These are phyloP conservation scores for Globisporangium parvum DNA, from an alignment of 352 stramenopile species.

Conservation along the genomic window DNA sequence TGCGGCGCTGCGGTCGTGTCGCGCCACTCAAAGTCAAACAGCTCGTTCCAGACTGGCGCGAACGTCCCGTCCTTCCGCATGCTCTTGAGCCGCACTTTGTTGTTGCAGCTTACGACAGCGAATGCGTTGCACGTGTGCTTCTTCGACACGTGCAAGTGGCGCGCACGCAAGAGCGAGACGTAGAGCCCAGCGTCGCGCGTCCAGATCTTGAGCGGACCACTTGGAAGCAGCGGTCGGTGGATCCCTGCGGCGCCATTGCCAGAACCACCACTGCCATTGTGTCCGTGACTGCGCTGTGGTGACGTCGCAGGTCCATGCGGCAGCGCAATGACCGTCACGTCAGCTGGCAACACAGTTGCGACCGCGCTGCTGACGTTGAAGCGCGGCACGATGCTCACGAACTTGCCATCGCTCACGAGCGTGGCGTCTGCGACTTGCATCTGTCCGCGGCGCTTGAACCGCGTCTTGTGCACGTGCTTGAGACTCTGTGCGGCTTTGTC, in stretches of 20 bases:
- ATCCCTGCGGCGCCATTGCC: neutral
- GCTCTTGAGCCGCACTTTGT: constrained; percentile 42
- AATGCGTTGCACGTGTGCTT: constrained; percentile 77
- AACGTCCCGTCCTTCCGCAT: constrained; percentile 63
- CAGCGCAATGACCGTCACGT: constrained; percentile 3
- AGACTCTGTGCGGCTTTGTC: constrained; percentile 39
- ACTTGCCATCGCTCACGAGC: constrained; percentile 34
- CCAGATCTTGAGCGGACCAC: constrained; percentile 41
- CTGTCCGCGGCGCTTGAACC: constrained; percentile 61
- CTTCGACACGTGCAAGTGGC: constrained; percentile 46
- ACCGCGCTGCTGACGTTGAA: constrained; percentile 52
- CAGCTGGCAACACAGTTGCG: constrained; percentile 24
- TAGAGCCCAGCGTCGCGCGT: constrained; percentile 39
- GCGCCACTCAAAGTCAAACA: constrained; percentile 72
- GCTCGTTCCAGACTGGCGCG: constrained; percentile 64
- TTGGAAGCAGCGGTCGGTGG: neutral
- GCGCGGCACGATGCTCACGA: constrained; percentile 45
- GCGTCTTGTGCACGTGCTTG: constrained; percentile 37
- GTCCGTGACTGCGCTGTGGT: constrained; percentile 6
- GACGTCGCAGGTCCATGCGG: neutral
- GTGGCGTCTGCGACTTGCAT: constrained; percentile 63
- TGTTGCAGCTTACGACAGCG: constrained; percentile 45
- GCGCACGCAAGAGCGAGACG: constrained; percentile 40
- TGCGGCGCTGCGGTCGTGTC: constrained; percentile 11
- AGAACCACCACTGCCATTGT: neutral